Percentiles rank a stretch among this genome's conserved stretches.
phyloP scores from a whole-genome alignment of 1,284 basidiomycete species.

The Apiotrichum brassicae region DNA sequence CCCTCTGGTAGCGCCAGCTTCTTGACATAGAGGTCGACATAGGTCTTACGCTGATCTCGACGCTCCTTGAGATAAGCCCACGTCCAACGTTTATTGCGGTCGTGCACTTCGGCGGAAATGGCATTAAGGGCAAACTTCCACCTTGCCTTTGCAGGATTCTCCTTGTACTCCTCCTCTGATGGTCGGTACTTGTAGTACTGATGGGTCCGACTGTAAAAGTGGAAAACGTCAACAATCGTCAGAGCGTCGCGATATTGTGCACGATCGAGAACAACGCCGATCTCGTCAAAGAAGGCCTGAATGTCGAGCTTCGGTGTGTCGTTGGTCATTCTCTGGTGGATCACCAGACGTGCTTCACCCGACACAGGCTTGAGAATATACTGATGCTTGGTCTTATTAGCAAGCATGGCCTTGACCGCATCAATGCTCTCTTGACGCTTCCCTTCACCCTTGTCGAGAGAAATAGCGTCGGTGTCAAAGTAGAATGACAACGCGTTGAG shows the following conservation, averaged over 20 bases:
- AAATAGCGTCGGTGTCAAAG: conserved; percentile 88
- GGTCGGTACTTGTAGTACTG: conserved; percentile 81
- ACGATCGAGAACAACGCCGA: conserved; percentile 86
- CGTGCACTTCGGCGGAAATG: conserved; percentile 78
- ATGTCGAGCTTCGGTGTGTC: conserved; percentile 80
- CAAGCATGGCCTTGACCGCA: conserved; percentile 73
- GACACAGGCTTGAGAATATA: conserved; percentile 95
- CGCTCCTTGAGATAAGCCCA: conserved; percentile 89
- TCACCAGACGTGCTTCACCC: conserved; percentile 81
- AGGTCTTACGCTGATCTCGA: conserved; percentile 72
- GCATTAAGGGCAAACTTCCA: conserved; percentile 76
- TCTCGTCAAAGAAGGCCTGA: conserved; percentile 86
- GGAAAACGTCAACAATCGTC: conserved; percentile 93
- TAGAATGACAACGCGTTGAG: conserved; percentile 86
- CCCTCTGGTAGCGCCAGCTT: conserved; percentile 50
- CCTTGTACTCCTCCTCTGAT: conserved; percentile 55
- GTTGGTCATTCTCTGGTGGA: conserved; percentile 71
- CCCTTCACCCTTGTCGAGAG: conserved; percentile 60
- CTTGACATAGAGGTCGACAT: conserved; percentile 78
- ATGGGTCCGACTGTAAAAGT: conserved; percentile 86
- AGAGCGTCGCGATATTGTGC: conserved; percentile 94
- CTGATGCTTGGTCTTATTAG: conserved; percentile 64
- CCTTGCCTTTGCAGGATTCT: conserved; percentile 65
- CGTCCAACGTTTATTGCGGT: conserved; percentile 77
- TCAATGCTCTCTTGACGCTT: conserved; percentile 60